Evolutionary conservation across 495 filamentous ascomycete genomes (phyloP), one percentile per base, ranked within the genome.

Genomic region (Penicillium turbatum): DNA sequence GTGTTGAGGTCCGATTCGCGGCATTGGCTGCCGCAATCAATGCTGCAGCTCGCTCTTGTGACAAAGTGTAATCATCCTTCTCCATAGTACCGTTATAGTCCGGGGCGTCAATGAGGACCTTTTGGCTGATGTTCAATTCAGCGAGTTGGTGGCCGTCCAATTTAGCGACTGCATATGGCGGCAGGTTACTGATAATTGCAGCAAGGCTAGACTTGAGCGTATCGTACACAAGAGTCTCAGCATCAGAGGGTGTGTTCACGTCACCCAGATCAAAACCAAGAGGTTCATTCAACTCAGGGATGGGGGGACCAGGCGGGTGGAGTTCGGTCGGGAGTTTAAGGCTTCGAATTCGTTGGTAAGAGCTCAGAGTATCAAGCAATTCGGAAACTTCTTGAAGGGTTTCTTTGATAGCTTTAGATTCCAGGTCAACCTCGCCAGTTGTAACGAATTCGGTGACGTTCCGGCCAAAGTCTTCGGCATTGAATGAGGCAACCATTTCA

Each of bases 131-230:
- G 50, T 85, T 87, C 10, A 97, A 74, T 17, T 89, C 87, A 5
- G 81, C 87, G 8, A 96, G 69, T 65, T 89, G 88, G 61, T 95
- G 87, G 31, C 89, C 87, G 63, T 95, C 82, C 41, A 96, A 72
- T 58, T 92, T 92, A 6, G 92, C 82, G 42, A 97, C 84, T 8
- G 88, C 87, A 65, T 89, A 91, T 8, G 92, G 92, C 12, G 92
- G 92, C 41, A 97, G 69, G 29, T 75, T 84, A 31, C 83, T 75
- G 54, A 97, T 82, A 53, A 96, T 80, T 21, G 88, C 68, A 3
- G 79, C 66, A 24, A 97, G 72, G 60, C 89, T 86, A 5, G 85
- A 78, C 56, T 85, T 89, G 38, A 96, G 71, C 2, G 83, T 78
- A 47, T 91, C 79, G 67, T 95, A 96, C 1, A 86, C 82, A 35